phyloP scores from a whole-genome alignment of 2,329 filamentous ascomycete genomes.

The Atkinsonella texensis region DNA sequence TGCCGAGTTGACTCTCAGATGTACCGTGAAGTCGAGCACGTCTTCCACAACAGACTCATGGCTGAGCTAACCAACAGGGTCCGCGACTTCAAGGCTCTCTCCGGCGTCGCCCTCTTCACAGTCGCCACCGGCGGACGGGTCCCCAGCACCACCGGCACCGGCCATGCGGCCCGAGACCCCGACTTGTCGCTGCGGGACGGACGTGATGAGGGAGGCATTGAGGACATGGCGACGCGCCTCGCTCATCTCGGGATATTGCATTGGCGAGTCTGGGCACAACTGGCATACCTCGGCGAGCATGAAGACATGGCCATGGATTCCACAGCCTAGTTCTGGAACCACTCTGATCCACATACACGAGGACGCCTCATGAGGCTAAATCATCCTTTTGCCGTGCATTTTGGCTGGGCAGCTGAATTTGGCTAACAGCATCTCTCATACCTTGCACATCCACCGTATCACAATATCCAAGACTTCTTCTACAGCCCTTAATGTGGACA shows the following conservation, averaged over 20 bases:
- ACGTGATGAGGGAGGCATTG: constrained; percentile 41
- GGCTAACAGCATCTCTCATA: background rate
- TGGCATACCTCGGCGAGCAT: constrained; percentile 49
- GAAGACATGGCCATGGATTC: constrained; percentile 23
- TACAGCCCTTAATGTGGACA: background rate
- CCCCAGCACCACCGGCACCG: constrained; percentile 23
- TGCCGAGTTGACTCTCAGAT: constrained; percentile 29
- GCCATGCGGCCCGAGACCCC: constrained; percentile 20
- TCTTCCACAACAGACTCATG: constrained; percentile 37
- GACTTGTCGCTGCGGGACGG: constrained; percentile 27
- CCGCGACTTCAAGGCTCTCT: constrained; percentile 39
- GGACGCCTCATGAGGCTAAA: too few relatives aligned
- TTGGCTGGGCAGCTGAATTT: too few relatives aligned
- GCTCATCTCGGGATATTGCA: constrained; percentile 77
- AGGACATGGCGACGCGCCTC: constrained; percentile 63
- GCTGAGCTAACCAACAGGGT: constrained; percentile 36
- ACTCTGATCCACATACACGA: background rate
- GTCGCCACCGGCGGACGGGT: constrained; percentile 40
- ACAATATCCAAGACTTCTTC: background rate
- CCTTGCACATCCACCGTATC: background rate
- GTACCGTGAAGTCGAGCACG: constrained; percentile 36
- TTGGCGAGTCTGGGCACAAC: constrained; percentile 75
- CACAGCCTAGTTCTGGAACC: background rate
- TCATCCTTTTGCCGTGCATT: too few relatives aligned
- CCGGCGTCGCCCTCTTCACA: constrained; percentile 41